phyloP scores from a whole-genome alignment of 2,329 filamentous ascomycete genomes.

The Ceratocystis colombiana region DNA sequence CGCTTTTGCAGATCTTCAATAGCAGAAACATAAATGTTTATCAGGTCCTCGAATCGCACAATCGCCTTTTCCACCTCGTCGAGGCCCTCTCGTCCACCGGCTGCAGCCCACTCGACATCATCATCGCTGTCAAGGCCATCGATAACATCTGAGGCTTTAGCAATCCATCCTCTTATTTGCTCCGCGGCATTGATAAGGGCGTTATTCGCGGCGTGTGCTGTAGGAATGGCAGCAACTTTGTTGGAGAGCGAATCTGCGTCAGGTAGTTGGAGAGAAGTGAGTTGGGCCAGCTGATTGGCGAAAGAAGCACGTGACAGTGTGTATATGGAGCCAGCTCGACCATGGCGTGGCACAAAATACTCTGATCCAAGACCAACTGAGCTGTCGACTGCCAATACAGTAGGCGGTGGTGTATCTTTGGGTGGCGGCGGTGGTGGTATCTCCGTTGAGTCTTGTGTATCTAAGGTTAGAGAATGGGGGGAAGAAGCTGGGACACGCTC shows the following conservation, averaged over 20 bases:
- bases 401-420: constrained; percentile 42
- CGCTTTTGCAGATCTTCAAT: constrained; percentile 83
- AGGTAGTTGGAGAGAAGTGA: constrained; percentile 82
- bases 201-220: constrained; percentile 69
- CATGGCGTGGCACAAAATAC: constrained; percentile 58
- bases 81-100: constrained; percentile 70
- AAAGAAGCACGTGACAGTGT: constrained; percentile 88
- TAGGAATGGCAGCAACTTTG: constrained; percentile 74
- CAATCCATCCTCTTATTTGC: constrained; percentile 89
- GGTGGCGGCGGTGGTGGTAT: constrained; percentile 29
- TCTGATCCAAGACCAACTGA: constrained; percentile 16
- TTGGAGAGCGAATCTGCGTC: constrained; percentile 74
- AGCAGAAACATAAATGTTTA: constrained; percentile 86
- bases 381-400: constrained; percentile 3
- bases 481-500: constrained; percentile 40
- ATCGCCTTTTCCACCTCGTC: constrained; percentile 67
- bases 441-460: constrained; percentile 24
- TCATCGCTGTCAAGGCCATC: constrained; percentile 85
- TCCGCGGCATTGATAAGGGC: constrained; percentile 79
- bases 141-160: constrained; percentile 82
- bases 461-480: constrained; percentile 35
- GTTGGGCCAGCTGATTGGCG: constrained; percentile 80
- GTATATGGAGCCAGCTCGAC: constrained; percentile 77
- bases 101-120: constrained; percentile 93
- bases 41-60: constrained; percentile 71